phyloP scores from a whole-genome alignment of 78 protist genomes.

The Speleostelium caveatum region DNA sequence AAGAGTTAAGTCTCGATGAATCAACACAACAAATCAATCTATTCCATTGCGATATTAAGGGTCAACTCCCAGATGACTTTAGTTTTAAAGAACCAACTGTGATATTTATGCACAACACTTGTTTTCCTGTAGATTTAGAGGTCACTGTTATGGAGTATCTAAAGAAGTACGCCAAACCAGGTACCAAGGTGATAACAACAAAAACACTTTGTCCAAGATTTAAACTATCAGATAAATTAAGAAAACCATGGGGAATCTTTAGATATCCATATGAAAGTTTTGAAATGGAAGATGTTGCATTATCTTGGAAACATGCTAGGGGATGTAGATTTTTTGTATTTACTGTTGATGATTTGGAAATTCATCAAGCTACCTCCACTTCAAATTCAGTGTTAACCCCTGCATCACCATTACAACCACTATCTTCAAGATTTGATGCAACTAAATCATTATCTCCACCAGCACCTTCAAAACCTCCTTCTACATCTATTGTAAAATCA shows the following conservation, averaged over 20 bases:
- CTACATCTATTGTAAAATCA: no score
- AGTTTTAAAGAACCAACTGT: background rate
- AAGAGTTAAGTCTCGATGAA: background rate
- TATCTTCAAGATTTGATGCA: no score
- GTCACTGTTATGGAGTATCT: constrained; percentile 3
- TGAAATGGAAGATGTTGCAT: constrained; percentile 31
- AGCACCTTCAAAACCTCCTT: no score
- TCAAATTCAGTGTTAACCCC: no score
- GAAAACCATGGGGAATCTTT: constrained; percentile 47
- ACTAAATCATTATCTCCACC: no score
- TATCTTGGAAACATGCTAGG: constrained; percentile 5
- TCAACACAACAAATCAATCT: constrained; percentile 18
- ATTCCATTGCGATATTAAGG: constrained; percentile 3
- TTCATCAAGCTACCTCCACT: no score
- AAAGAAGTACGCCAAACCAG: background rate
- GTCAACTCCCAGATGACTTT: background rate
- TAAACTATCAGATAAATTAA: constrained; percentile 8
- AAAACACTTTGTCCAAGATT: constrained; percentile 39
- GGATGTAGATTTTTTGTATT: constrained; percentile 11
- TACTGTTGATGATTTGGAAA: no score
- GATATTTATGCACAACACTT: constrained; percentile 47
- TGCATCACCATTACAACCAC: no score
- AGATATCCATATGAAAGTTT: constrained; percentile 28
- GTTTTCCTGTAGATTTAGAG: constrained; percentile 28
- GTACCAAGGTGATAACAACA: constrained; percentile 12